Evolutionary conservation across 495 filamentous ascomycete species (phyloP).

Genomic region (Cryomyces minteri): DNA sequence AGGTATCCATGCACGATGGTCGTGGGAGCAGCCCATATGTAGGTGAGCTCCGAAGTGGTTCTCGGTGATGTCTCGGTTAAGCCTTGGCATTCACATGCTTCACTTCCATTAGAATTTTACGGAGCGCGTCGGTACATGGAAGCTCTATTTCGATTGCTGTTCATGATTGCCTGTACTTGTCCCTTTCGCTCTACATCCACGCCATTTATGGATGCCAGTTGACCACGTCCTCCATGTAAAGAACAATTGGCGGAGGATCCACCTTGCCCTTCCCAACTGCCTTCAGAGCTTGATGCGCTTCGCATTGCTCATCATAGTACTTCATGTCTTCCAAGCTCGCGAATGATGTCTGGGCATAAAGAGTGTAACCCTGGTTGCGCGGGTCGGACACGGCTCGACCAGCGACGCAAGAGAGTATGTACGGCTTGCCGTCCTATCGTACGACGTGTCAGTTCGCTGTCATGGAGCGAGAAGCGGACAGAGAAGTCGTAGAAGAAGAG

Average conservation of each 20-base stretch:
- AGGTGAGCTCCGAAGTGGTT: no score
- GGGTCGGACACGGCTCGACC: slow-evolving; percentile 29
- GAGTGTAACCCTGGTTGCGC: slow-evolving; percentile 42
- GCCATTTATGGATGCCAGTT: not conserved
- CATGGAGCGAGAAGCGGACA: not conserved
- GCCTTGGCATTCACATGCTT: no score
- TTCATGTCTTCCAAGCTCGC: slow-evolving; percentile 45
- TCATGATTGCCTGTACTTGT: no score
- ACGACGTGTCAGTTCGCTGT: not conserved
- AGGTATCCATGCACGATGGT: no score
- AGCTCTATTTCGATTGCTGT: no score
- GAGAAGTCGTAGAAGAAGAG: not conserved
- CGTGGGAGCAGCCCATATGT: no score
- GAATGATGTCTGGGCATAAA: slow-evolving; percentile 41
- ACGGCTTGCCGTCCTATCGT: slow-evolving; percentile 45
- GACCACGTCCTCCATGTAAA: slow-evolving; percentile 8
- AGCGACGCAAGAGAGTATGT: slow-evolving; percentile 33
- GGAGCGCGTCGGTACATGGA: not conserved
- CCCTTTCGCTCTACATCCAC: no score
- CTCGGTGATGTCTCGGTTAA: no score
- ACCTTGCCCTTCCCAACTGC: slow-evolving; percentile 18
- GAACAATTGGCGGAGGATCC: slow-evolving; percentile 7
- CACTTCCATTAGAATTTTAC: no score
- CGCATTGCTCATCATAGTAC: slow-evolving; percentile 47
- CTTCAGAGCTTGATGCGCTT: slow-evolving; percentile 43